A percentile compares a stretch with the other conserved stretches of the same genome.
Evolutionary conservation across 495 filamentous ascomycete species (phyloP).

Genomic region (Penicillium paxilli): DNA sequence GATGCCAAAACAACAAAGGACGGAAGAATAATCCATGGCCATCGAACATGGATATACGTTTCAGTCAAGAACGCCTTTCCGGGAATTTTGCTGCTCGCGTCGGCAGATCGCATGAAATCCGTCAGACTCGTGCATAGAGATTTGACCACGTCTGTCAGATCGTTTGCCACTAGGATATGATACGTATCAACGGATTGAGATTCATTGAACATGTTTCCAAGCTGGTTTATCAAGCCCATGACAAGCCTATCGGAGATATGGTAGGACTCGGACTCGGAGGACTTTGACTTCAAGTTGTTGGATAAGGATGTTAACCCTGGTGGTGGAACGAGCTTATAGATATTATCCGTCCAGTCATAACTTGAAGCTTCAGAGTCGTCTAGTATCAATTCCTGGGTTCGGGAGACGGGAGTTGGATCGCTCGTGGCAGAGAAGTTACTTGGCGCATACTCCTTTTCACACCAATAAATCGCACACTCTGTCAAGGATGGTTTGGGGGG

Average conservation of each 20-base stretch:
- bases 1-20: not conserved
- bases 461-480: not conserved
- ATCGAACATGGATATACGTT: constrained; percentile 4
- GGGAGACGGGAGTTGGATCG: not conserved
- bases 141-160: constrained; percentile 7
- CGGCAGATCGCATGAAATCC: not conserved
- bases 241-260: no score
- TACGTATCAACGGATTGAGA: not conserved
- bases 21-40: constrained; percentile 8
- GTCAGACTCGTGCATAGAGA: no score
- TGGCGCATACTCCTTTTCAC: constrained; percentile 1
- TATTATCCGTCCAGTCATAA: no score
- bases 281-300: no score
- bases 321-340: no score
- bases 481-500: not conserved
- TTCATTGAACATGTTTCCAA: no score
- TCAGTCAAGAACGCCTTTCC: not conserved
- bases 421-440: not conserved
- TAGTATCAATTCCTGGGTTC: not conserved
- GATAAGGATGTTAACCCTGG: no score
- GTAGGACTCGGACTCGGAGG: no score
- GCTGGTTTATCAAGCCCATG: no score
- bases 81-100: not conserved
- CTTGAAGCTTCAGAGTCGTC: no score
- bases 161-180: constrained; percentile 5